A percentile compares a stretch with the other conserved stretches of the same genome.
These are phyloP conservation scores for Podaxis mareebaensis DNA, from an alignment of 768 basidiomycete genomes.

Conservation along the genomic window DNA sequence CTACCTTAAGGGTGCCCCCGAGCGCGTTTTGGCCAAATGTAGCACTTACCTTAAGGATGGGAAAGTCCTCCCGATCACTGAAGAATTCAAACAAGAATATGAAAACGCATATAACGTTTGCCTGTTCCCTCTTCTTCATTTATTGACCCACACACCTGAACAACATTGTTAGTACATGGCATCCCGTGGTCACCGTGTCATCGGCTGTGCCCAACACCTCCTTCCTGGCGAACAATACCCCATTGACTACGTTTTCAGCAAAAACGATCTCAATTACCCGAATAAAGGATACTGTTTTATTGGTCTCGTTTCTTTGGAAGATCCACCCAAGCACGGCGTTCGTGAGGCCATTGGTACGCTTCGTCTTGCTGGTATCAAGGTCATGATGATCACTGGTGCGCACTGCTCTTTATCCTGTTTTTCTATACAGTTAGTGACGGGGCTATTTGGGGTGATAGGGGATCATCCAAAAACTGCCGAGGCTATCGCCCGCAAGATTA, in stretches of 20 bases:
- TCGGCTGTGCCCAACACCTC: conserved; percentile 64
- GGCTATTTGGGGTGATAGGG: conserved; percentile 30
- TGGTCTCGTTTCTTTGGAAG: conserved; percentile 66
- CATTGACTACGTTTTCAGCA: conserved; percentile 50
- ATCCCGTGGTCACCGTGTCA: conserved; percentile 73
- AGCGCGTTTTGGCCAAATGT: conserved; percentile 67
- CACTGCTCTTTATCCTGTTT: neutral
- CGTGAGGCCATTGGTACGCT: conserved; percentile 73
- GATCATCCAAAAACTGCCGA: conserved; percentile 77
- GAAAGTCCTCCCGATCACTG: conserved; percentile 44
- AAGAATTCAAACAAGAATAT: conserved; percentile 52
- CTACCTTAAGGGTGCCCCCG: conserved; percentile 71
- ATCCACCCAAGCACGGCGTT: conserved; percentile 72
- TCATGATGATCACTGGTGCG: conserved; percentile 75
- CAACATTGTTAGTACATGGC: conserved; percentile 61
- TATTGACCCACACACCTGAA: neutral
- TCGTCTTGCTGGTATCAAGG: conserved; percentile 70
- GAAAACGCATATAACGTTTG: conserved; percentile 64
- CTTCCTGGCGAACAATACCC: conserved; percentile 52
- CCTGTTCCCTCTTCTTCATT: neutral
- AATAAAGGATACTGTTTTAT: conserved; percentile 60
- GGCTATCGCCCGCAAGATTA: conserved; percentile 73
- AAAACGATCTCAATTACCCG: conserved; percentile 54
- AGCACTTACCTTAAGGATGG: conserved; percentile 60
- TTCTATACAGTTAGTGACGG: neutral